Percentiles rank a stretch among this genome's conserved stretches.
These are phyloP conservation scores for Neltuma alba DNA, from an alignment of 306 rosid species.

Conservation along the genomic window DNA sequence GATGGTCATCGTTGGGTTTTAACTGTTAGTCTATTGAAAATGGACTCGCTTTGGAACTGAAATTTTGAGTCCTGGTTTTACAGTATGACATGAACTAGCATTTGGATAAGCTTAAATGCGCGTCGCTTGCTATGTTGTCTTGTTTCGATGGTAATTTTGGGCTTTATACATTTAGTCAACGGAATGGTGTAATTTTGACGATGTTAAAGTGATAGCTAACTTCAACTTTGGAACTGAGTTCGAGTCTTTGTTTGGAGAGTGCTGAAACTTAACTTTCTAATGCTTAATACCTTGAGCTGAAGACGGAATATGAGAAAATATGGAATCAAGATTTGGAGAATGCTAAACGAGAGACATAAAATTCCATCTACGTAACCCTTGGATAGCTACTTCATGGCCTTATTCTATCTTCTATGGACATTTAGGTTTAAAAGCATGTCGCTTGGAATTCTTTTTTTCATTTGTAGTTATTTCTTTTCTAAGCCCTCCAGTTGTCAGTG, in stretches of 20 bases:
- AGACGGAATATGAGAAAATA: not conserved
- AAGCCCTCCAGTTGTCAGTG: not conserved
- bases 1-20: not conserved
- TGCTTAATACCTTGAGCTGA: not conserved
- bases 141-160: not conserved
- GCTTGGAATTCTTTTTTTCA: not conserved
- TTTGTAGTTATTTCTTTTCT: not conserved
- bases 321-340: not conserved
- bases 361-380: not conserved
- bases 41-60: not conserved
- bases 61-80: not conserved
- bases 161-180: not conserved
- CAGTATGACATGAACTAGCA: not conserved
- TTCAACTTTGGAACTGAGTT: not conserved
- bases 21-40: slow-evolving; percentile 4
- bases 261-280: not conserved
- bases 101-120: not conserved
- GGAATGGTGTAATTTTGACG: not conserved
- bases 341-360: slow-evolving; percentile 4
- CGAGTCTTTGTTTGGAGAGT: not conserved
- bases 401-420: not conserved
- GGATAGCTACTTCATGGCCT: slow-evolving; percentile 13
- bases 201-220: not conserved
- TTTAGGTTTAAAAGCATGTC: not conserved
- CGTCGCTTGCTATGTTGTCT: not conserved